These are phyloP conservation scores for Platismatia glauca DNA, from an alignment of 495 filamentous ascomycete genomes.

Conservation along the genomic window DNA sequence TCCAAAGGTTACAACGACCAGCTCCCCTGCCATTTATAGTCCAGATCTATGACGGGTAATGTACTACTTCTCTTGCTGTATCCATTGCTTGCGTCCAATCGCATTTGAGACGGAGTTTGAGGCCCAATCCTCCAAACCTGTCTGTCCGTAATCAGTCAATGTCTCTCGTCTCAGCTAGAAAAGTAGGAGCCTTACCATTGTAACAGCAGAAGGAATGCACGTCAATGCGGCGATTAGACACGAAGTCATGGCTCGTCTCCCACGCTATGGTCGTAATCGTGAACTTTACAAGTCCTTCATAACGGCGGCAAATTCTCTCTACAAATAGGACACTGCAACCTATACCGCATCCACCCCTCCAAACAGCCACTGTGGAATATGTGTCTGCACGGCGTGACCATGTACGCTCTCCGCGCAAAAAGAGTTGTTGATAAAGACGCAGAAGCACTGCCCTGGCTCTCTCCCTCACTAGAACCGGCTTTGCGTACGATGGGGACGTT, in stretches of 20 bases:
- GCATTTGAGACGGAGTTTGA: neutral
- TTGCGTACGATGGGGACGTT: constrained; percentile 73
- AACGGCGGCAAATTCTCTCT: constrained; percentile 79
- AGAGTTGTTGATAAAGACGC: constrained; percentile 56
- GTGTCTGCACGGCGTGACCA: constrained; percentile 95
- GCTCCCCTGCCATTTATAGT: neutral
- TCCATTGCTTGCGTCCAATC: neutral
- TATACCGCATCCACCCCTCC: constrained; percentile 91
- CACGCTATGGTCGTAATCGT: neutral
- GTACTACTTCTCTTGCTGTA: neutral
- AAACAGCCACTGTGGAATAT: constrained; percentile 91
- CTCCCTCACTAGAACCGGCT: constrained; percentile 38
- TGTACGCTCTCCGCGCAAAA: constrained; percentile 72
- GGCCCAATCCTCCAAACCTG: neutral
- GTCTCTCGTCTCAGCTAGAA: neutral
- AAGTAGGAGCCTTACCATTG: neutral
- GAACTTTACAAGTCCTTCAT: constrained; percentile 31
- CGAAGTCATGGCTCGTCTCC: neutral
- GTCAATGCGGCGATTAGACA: neutral
- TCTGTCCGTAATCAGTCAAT: neutral
- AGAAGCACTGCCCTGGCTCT: constrained; percentile 26
- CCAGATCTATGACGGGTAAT: neutral
- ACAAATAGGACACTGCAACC: constrained; percentile 93
- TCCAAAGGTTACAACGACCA: neutral
- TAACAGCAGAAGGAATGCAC: neutral